These are phyloP conservation scores for Kentomonas sorsogonicus DNA, from an alignment of 208 protist genomes.

Conservation along the genomic window DNA sequence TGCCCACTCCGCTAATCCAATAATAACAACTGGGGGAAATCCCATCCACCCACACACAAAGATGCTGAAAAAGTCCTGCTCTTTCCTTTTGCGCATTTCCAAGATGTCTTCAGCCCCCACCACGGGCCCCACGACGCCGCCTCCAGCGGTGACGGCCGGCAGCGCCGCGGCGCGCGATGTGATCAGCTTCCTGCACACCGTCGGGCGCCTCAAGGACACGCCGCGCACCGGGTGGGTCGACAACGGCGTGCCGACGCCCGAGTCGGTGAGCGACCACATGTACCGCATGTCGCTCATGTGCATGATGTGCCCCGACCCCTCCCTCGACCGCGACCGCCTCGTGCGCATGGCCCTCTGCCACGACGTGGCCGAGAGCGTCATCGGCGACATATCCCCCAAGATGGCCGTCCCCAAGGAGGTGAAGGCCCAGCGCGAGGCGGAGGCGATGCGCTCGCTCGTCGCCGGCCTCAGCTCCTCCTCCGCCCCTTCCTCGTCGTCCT, in stretches of 20 bases:
- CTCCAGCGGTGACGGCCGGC: not conserved
- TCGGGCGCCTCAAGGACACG: slow-evolving; percentile 81
- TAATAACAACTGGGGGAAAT: too few species aligned
- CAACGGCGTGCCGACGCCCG: slow-evolving; percentile 46
- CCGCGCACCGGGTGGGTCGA: slow-evolving; percentile 89
- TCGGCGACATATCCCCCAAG: slow-evolving; percentile 82
- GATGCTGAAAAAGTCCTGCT: too few species aligned
- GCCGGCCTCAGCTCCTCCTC: not conserved
- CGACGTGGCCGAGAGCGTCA: slow-evolving; percentile 82
- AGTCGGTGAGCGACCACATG: slow-evolving; percentile 91
- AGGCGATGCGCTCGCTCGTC: slow-evolving; percentile 32
- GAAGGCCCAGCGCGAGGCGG: slow-evolving; percentile 61
- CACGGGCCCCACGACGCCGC: not conserved
- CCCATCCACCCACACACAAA: too few species aligned
- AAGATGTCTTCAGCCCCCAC: too few species aligned
- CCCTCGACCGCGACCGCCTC: slow-evolving; percentile 62
- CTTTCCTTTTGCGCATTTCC: too few species aligned
- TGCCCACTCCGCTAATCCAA: too few species aligned
- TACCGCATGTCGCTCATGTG: slow-evolving; percentile 88
- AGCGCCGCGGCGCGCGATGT: slow-evolving; percentile 25
- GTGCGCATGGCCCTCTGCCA: slow-evolving; percentile 89
- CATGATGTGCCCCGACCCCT: slow-evolving; percentile 85
- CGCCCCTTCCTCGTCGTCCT: slow-evolving; percentile 14
- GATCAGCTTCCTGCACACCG: slow-evolving; percentile 65
- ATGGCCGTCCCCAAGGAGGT: slow-evolving; percentile 82